These are phyloP conservation scores for Taiwanofungus camphoratus DNA, from an alignment of 1,284 basidiomycete species.

Conservation along the genomic window DNA sequence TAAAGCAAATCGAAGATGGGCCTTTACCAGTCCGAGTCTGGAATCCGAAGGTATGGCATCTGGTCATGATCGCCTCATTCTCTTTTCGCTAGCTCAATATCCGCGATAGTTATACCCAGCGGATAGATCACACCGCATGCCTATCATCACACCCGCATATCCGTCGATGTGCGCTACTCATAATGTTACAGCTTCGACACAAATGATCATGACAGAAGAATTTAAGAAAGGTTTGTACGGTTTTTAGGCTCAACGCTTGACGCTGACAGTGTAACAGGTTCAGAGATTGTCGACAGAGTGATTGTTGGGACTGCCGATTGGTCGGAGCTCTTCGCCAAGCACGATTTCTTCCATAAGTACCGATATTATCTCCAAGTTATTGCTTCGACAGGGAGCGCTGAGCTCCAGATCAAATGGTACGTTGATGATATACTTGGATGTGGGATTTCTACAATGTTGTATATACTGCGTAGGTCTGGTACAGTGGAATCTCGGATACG, in stretches of 20 bases:
- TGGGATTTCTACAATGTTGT: background rate
- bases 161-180: conserved; percentile 99
- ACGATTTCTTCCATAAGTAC: conserved; percentile 97
- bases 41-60: conserved; percentile 88
- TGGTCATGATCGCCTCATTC: background rate
- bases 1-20: conserved; percentile 96
- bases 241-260: background rate
- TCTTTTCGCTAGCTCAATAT: background rate
- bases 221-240: conserved; percentile 76
- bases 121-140: conserved; percentile 95
- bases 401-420: conserved; percentile 93
- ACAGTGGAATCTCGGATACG: conserved; percentile 95
- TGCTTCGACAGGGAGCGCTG: conserved; percentile 79
- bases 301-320: conserved; percentile 82
- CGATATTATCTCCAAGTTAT: conserved; percentile 98
- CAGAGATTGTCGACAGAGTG: conserved; percentile 91
- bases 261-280: conserved; percentile 42
- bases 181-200: conserved; percentile 94
- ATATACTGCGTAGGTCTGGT: conserved; percentile 21
- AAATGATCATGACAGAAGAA: conserved; percentile 95
- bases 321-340: conserved; percentile 89
- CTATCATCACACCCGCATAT: conserved; percentile 99
- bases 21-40: conserved; percentile 92
- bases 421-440: conserved; percentile 26
- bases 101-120: conserved; percentile 75